A percentile compares a stretch with the other conserved stretches of the same genome.
Conservation (phyloP, 2,329 filamentous ascomycete species). For the Claviceps sp. region DNA sequence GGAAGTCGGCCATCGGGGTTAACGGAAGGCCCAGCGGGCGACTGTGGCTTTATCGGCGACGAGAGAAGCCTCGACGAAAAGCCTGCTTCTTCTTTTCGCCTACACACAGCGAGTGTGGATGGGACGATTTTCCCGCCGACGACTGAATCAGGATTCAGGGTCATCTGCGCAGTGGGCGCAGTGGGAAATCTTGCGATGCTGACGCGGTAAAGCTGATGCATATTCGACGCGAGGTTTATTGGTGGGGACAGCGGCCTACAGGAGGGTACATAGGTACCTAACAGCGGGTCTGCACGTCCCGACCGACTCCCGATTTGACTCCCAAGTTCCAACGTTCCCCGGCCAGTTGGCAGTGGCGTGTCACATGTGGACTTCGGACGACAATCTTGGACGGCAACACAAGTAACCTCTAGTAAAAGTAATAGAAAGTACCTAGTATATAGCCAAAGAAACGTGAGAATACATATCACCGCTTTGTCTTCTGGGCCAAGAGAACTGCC, state of each 20-base stretch:
- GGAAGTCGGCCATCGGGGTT: constrained; percentile 23
- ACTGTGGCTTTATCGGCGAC: neutral
- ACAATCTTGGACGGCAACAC: too few species aligned
- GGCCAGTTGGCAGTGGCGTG: too few species aligned
- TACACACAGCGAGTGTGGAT: neutral
- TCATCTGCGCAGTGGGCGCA: neutral
- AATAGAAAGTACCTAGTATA: too few species aligned
- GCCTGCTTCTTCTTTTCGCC: neutral
- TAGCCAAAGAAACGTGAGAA: too few species aligned
- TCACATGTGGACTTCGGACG: too few species aligned
- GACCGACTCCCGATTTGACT: too few species aligned
- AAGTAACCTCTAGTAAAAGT: too few species aligned
- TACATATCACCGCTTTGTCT: too few species aligned
- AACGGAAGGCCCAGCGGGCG: neutral
- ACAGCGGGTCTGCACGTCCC: too few species aligned
- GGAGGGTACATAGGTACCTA: too few species aligned
- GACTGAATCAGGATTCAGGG: neutral
- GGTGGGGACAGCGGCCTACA: neutral
- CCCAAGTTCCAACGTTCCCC: too few species aligned
- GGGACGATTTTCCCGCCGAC: neutral
- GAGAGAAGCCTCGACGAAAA: neutral
- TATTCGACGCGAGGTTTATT: neutral
- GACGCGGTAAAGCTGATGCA: neutral
- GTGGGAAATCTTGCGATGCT: neutral
- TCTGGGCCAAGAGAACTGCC: too few species aligned